These are phyloP conservation scores for Penicillium chermesinum DNA, from an alignment of 495 filamentous ascomycete genomes.

Conservation along the genomic window DNA sequence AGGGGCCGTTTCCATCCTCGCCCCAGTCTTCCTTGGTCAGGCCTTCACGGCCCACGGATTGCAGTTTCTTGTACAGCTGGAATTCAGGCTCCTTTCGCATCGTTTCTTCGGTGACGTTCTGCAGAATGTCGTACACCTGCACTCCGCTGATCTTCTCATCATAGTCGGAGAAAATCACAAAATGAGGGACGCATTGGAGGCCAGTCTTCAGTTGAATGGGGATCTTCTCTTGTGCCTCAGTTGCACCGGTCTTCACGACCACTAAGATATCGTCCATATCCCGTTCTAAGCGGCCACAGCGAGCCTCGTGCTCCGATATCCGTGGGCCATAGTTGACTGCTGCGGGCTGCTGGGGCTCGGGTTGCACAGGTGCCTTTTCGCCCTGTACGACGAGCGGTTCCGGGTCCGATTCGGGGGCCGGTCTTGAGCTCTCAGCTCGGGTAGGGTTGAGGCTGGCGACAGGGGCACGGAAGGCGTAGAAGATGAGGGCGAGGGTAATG, in stretches of 20 bases:
- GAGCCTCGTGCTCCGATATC: slow-evolving; percentile 6
- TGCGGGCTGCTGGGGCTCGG: background rate
- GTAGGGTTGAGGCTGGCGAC: slow-evolving; percentile 1
- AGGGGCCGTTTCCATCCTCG: slow-evolving; percentile 31
- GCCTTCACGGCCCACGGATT: slow-evolving; percentile 32
- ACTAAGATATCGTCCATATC: slow-evolving; percentile 37
- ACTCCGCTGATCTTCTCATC: slow-evolving; percentile 38
- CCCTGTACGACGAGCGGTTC: slow-evolving; percentile 11
- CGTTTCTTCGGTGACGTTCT: slow-evolving; percentile 28
- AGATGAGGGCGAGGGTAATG: slow-evolving; percentile 18
- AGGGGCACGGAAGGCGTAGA: slow-evolving; percentile 14
- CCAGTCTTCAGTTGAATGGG: slow-evolving; percentile 39
- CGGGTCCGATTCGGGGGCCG: slow-evolving; percentile 5
- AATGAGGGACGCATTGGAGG: slow-evolving; percentile 37
- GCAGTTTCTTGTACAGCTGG: slow-evolving; percentile 34
- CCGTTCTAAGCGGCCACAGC: slow-evolving; percentile 14
- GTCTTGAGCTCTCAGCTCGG: slow-evolving; percentile 1
- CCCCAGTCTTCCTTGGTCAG: slow-evolving; percentile 25
- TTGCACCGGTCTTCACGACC: slow-evolving; percentile 41
- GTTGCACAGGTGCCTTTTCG: background rate
- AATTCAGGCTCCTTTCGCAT: slow-evolving; percentile 40
- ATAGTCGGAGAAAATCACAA: slow-evolving; percentile 45
- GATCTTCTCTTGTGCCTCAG: slow-evolving; percentile 33
- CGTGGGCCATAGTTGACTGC: background rate
- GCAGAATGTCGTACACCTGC: slow-evolving; percentile 37